phyloP scores from a whole-genome alignment of 345 rosid species.

The Erodium maritimum region DNA sequence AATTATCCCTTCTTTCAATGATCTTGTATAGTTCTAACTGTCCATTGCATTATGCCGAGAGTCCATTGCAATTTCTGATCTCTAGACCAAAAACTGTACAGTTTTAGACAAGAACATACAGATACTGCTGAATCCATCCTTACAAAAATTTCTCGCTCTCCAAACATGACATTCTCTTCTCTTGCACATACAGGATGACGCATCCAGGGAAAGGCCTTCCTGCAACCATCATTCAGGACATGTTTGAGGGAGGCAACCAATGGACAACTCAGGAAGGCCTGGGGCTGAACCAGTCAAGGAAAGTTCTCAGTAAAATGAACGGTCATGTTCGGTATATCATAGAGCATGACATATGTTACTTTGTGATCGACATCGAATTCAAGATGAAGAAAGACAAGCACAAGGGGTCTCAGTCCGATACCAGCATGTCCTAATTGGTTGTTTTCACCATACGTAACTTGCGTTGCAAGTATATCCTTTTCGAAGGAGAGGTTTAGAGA shows the following conservation, averaged over 20 bases:
- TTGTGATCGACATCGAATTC: constrained; percentile 22
- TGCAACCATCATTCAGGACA: constrained; percentile 40
- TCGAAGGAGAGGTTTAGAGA: background rate
- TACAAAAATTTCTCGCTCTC: too few relatives aligned
- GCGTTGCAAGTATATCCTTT: too few relatives aligned
- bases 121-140: too few relatives aligned
- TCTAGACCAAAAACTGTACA: too few relatives aligned
- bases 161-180: background rate
- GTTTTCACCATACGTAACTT: background rate
- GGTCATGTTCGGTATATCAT: constrained; percentile 26
- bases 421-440: background rate
- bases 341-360: constrained; percentile 23
- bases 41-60: too few relatives aligned
- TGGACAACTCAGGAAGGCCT: constrained; percentile 28
- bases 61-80: too few relatives aligned
- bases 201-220: constrained; percentile 73
- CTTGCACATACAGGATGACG: constrained; percentile 39
- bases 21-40: too few relatives aligned
- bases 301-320: constrained; percentile 24
- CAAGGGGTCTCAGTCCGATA: constrained; percentile 6
- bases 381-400: constrained; percentile 11
- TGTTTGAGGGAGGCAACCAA: constrained; percentile 36
- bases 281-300: constrained; percentile 20
- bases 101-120: too few relatives aligned
- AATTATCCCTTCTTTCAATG: too few relatives aligned